These are phyloP conservation scores for Boletus coccyginus DNA, from an alignment of 768 basidiomycete species.

Conservation along the genomic window DNA sequence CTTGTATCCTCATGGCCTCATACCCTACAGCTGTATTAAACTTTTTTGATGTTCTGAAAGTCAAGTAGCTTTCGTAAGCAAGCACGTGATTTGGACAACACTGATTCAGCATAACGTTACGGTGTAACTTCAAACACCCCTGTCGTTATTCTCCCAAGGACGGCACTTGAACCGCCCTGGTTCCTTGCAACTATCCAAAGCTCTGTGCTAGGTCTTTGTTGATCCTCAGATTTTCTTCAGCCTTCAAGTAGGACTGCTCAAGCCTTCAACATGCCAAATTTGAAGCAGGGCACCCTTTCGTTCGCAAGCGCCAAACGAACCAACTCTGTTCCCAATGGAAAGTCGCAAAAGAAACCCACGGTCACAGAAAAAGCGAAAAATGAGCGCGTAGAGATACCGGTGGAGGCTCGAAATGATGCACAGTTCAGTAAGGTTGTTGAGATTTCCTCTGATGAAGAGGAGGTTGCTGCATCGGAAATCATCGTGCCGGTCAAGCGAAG, in stretches of 20 bases:
- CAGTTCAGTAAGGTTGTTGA: conserved; percentile 4
- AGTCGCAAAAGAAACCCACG: conserved; percentile 12
- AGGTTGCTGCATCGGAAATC: neutral
- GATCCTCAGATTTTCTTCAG: too few species aligned
- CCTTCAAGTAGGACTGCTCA: neutral
- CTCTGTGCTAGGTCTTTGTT: too few species aligned
- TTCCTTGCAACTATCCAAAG: neutral
- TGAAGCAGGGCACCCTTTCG: conserved; percentile 46
- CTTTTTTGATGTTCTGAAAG: neutral
- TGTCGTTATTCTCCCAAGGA: conserved; percentile 10
- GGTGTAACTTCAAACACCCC: conserved; percentile 13
- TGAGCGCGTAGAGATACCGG: neutral
- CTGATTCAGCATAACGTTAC: neutral
- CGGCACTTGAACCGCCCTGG: neutral
- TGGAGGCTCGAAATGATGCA: neutral
- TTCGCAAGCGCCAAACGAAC: conserved; percentile 49
- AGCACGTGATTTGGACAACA: conserved; percentile 8
- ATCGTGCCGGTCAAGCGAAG: conserved; percentile 22
- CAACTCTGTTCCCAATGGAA: conserved; percentile 22
- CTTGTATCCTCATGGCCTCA: neutral
- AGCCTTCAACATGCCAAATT: conserved; percentile 6
- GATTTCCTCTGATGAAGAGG: conserved; percentile 21
- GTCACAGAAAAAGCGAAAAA: conserved; percentile 7
- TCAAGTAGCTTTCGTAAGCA: neutral
- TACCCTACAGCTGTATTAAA: conserved; percentile 9